Conservation (phyloP, 192 early-diverging fungal genomes). For the Phycomyces blakesleeanus region DNA sequence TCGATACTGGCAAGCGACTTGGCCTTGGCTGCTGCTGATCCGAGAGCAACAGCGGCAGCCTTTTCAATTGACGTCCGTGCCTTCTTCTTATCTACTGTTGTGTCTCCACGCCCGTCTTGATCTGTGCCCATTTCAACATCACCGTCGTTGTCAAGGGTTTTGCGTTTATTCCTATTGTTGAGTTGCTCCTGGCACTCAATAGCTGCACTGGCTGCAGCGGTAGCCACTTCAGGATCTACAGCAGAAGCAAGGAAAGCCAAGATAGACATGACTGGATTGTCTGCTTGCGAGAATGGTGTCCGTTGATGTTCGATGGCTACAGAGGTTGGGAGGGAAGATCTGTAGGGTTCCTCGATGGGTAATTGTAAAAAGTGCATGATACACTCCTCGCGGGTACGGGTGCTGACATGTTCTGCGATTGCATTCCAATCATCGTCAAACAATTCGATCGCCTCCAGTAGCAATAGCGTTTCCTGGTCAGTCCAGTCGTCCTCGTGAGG, state of each 20-base stretch:
- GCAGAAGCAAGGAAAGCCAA: constrained; percentile 87
- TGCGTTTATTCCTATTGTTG: constrained; percentile 16
- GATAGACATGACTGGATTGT: constrained; percentile 93
- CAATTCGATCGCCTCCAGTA: constrained; percentile 93
- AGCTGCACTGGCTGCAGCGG: constrained; percentile 82
- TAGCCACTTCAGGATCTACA: constrained; percentile 87
- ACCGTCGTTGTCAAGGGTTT: constrained; percentile 13
- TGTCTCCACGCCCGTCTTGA: constrained; percentile 33
- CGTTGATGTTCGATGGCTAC: constrained; percentile 50
- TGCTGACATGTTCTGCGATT: constrained; percentile 92
- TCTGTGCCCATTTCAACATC: constrained; percentile 27
- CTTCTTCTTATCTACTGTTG: constrained; percentile 18
- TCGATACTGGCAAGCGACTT: constrained; percentile 75
- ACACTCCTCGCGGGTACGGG: constrained; percentile 87
- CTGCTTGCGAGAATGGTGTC: constrained; percentile 78
- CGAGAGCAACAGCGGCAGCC: constrained; percentile 84
- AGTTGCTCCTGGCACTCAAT: constrained; percentile 48
- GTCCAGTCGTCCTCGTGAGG: constrained; percentile 64
- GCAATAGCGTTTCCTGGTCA: constrained; percentile 85
- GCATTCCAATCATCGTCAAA: constrained; percentile 95
- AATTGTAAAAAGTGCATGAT: constrained; percentile 87
- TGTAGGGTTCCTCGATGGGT: constrained; percentile 89
- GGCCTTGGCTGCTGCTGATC: constrained; percentile 90
- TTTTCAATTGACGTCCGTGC: constrained; percentile 62
- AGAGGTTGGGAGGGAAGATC: constrained; percentile 22